Evolutionary conservation across 1,284 basidiomycete genomes (phyloP).

Genomic region (Mycena sp.): DNA sequence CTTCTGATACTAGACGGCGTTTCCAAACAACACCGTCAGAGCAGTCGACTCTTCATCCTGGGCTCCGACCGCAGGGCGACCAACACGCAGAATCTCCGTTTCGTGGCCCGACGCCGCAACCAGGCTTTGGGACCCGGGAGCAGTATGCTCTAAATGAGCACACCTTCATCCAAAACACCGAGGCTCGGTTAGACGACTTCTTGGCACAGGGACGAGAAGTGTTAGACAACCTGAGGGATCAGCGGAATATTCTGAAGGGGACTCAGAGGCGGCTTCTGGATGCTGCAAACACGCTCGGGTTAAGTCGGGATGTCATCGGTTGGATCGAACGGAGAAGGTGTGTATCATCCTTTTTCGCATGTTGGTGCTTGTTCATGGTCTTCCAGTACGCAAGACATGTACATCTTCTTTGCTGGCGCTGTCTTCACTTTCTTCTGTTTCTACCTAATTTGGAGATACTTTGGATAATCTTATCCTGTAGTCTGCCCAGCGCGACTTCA

Average conservation of each 20-base stretch:
- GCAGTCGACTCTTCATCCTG: conserved; percentile 55
- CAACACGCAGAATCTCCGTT: conserved; percentile 80
- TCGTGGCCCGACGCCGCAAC: conserved; percentile 63
- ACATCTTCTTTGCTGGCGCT: conserved; percentile 87
- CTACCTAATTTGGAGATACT: conserved; percentile 88
- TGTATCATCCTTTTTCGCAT: conserved; percentile 28
- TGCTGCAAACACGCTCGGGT: conserved; percentile 91
- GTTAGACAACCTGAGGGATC: conserved; percentile 89
- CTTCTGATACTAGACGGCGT: conserved; percentile 66
- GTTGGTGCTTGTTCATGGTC: conserved; percentile 2
- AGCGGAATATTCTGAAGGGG: conserved; percentile 91
- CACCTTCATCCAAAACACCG: conserved; percentile 84
- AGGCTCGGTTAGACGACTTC: conserved; percentile 86
- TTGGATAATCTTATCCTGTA: conserved; percentile 63
- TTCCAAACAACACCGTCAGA: conserved; percentile 60
- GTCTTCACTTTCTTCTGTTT: conserved; percentile 92
- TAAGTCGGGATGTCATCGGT: conserved; percentile 91
- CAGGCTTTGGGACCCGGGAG: conserved; percentile 68
- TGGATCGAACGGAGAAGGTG: conserved; percentile 95
- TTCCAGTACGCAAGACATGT: conserved; percentile 89
- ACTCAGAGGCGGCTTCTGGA: conserved; percentile 86
- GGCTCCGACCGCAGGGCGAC: conserved; percentile 53
- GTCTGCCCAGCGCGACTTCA: too few species aligned
- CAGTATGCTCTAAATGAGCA: conserved; percentile 87
- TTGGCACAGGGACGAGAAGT: conserved; percentile 91